Conservation (phyloP, 148 eudicot genomes). For the Vaccinium corymbosum region DNA sequence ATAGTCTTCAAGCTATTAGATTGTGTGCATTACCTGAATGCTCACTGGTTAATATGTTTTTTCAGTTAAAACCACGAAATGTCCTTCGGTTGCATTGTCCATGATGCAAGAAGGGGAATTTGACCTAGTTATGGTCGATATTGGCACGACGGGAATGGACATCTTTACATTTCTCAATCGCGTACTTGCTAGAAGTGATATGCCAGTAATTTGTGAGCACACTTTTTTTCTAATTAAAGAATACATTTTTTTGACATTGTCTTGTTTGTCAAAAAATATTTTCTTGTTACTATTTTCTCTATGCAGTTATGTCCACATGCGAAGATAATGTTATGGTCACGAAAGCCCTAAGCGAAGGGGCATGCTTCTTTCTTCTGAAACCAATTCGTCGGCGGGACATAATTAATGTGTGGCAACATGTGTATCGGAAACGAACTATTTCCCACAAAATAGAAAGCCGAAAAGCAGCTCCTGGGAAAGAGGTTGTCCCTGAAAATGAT, state of each 20-base stretch:
- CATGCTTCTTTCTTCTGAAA: constrained; percentile 21
- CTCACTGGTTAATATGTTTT: not conserved
- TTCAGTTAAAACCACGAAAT: constrained; percentile 24
- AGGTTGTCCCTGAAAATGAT: not conserved
- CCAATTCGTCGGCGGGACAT: constrained; percentile 23
- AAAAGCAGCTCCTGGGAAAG: not conserved
- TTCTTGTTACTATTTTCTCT: not conserved
- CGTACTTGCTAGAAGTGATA: not conserved
- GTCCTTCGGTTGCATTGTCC: constrained; percentile 26
- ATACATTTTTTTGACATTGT: not conserved
- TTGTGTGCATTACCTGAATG: not conserved
- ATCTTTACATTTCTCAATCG: constrained; percentile 20
- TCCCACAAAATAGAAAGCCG: not conserved
- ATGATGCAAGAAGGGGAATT: constrained; percentile 23
- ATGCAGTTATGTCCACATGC: constrained; percentile 27
- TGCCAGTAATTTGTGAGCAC: constrained; percentile 35
- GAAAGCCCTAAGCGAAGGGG: constrained; percentile 23
- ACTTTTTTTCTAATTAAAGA: not conserved
- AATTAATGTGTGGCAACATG: constrained; percentile 30
- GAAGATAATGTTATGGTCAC: constrained; percentile 8
- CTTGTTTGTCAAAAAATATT: not conserved
- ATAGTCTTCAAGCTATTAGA: not conserved
- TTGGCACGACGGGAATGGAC: constrained; percentile 30
- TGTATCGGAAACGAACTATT: constrained; percentile 14
- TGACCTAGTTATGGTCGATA: constrained; percentile 33